phyloP scores from a whole-genome alignment of 495 filamentous ascomycete species.

The Penicillium odoratum region DNA sequence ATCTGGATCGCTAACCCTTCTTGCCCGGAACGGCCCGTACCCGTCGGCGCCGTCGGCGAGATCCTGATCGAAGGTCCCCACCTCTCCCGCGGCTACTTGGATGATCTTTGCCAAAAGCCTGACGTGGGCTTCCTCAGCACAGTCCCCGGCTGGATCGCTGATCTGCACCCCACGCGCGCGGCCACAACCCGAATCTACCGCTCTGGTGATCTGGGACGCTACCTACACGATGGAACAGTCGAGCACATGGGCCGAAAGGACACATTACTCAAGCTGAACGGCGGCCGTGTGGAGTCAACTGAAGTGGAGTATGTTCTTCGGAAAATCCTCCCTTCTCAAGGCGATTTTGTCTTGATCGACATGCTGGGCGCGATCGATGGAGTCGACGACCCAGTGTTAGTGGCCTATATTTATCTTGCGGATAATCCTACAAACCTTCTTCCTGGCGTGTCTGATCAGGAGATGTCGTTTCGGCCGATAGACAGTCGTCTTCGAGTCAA shows the following conservation, averaged over 20 bases:
- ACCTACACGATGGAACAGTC: constrained; percentile 68
- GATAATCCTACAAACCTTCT: constrained; percentile 18
- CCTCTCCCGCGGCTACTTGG: constrained; percentile 53
- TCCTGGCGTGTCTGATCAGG: constrained; percentile 8
- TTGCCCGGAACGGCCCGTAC: constrained; percentile 47
- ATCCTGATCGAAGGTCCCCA: constrained; percentile 59
- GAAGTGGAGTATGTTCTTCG: constrained; percentile 56
- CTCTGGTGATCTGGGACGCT: constrained; percentile 76
- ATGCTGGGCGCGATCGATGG: constrained; percentile 26
- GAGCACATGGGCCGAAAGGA: constrained; percentile 75
- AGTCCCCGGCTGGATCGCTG: constrained; percentile 16
- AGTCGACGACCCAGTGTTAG: constrained; percentile 22
- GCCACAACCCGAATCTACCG: constrained; percentile 52
- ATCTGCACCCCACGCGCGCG: constrained; percentile 10
- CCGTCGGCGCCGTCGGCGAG: constrained; percentile 57
- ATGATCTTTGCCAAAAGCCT: constrained; percentile 24
- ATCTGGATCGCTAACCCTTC: constrained; percentile 56
- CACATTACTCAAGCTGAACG: constrained; percentile 78
- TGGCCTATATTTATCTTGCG: constrained; percentile 21
- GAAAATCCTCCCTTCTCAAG: constrained; percentile 12
- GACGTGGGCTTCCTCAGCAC: constrained; percentile 17
- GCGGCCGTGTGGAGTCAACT: constrained; percentile 72
- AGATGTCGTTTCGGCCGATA: constrained; percentile 22
- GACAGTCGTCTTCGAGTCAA: constrained; percentile 7
- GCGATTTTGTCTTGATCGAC: constrained; percentile 27